Evolutionary conservation across 2,329 filamentous ascomycete species (phyloP), one percentile per base, ranked within the genome.

Genomic region (Colletotrichum kahawae): DNA sequence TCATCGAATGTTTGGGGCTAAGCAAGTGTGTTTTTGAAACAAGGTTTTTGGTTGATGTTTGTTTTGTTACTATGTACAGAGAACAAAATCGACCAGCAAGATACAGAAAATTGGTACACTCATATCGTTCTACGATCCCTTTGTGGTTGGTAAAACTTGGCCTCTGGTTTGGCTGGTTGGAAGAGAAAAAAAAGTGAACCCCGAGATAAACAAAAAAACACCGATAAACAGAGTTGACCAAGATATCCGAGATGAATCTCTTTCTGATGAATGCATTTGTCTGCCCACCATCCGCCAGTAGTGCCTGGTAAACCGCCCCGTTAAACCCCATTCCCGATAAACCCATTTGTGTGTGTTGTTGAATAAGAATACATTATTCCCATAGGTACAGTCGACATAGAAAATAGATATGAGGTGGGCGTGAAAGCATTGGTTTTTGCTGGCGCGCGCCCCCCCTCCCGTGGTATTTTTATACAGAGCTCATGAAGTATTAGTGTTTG

Each of bases 101-200:
- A 21, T 31, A 62, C 21, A 34, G n/a, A 68, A 21, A 70, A 18
- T 62, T 71, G 63, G 21, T 76, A 74, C 74, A 74, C 69, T 76
- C 65, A 76, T 70, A 36, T 56, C 70, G 74, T 70, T 76, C 74
- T 74, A 70, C 74, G 70, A 64, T 66, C 65, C 70, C 59, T 59
- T 33, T 72, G 63, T 67, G 60, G 54, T 51, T 66, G 62, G 54
- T 33, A 62, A 27, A 48, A 57, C 62, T 33, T 7, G 68, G 62
- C 66, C 71, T 71, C 63, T 67, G 63, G 57, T 74, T 65, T 69
- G 70, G 74, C 70, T 36, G 63, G 27, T 74, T 65, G 66, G 70
- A 70, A 65, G 29, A 21, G 59, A 31, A 16, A 36, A 67, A 54
- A 56, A 31, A 36, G 31, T 24, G 6, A 48, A 48, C 4, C 27